Percentiles rank a stretch among this genome's conserved stretches.
Conservation (phyloP, 176 grass and related monocot species). For the Lolium rigidum region DNA sequence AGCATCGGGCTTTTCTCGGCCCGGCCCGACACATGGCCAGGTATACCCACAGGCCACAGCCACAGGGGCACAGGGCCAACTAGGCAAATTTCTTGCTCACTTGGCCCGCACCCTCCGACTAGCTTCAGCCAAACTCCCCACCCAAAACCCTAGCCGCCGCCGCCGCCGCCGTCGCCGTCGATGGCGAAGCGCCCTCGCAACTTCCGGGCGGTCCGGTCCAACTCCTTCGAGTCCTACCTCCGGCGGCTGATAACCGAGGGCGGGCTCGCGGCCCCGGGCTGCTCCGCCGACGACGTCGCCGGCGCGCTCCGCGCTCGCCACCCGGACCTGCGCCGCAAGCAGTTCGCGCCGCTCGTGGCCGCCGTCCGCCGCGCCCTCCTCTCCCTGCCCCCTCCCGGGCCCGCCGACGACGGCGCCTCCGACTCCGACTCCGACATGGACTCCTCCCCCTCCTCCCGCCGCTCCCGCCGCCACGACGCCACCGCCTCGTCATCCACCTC, state of each 20-base stretch:
- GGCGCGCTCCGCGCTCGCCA: slow-evolving; percentile 56
- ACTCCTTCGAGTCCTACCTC: slow-evolving; percentile 42
- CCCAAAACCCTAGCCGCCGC: slow-evolving; percentile 36
- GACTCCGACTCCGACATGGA: neutral
- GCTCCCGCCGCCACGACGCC: too few species aligned
- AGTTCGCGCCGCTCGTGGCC: slow-evolving; percentile 56
- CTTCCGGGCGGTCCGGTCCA: slow-evolving; percentile 38
- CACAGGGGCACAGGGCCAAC: too few species aligned
- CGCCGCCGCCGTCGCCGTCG: neutral
- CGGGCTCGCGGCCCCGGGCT: slow-evolving; percentile 39
- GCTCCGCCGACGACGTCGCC: slow-evolving; percentile 58
- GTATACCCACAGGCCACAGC: too few species aligned
- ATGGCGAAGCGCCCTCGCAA: slow-evolving; percentile 73
- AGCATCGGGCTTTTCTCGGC: too few species aligned
- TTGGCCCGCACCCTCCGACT: neutral
- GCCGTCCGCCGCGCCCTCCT: slow-evolving; percentile 44
- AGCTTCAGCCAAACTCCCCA: neutral
- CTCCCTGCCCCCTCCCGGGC: neutral
- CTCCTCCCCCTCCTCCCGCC: slow-evolving; percentile 32
- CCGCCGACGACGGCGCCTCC: neutral
- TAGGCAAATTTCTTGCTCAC: too few species aligned
- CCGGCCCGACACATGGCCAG: too few species aligned
- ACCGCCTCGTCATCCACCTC: slow-evolving; percentile 53
- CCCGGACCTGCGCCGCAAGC: slow-evolving; percentile 55
- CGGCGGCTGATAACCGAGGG: slow-evolving; percentile 45